A percentile compares a stretch with the other conserved stretches of the same genome.
Evolutionary conservation across 164 flowering plant genomes (phyloP).

Genomic region (Vitis amurensis): DNA sequence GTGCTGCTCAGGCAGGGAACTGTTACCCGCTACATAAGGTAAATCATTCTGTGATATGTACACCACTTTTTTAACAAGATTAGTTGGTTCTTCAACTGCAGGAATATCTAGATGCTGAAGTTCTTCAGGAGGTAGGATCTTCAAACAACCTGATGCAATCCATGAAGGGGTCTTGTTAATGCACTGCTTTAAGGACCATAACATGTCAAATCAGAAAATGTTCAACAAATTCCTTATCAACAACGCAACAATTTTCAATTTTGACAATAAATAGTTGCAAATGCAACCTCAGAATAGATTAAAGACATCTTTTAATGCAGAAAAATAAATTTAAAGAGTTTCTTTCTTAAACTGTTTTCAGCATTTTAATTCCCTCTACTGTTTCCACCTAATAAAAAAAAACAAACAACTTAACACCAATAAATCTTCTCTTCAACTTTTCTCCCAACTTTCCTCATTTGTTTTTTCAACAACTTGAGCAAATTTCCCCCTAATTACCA

Average conservation of each 20-base stretch:
- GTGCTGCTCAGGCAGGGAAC: slow-evolving; percentile 25
- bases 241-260: neutral
- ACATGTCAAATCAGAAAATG: neutral
- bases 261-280: neutral
- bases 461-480: too few relatives aligned
- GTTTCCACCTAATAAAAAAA: too few relatives aligned
- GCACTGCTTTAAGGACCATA: neutral
- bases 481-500: too few relatives aligned
- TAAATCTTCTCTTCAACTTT: too few relatives aligned
- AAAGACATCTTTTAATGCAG: too few relatives aligned
- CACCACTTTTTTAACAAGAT: slow-evolving; percentile 48
- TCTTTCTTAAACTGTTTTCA: too few relatives aligned
- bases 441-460: too few relatives aligned
- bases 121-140: slow-evolving; percentile 70
- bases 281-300: too few relatives aligned
- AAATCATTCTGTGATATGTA: slow-evolving; percentile 50
- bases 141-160: slow-evolving; percentile 72
- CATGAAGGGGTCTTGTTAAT: slow-evolving; percentile 9
- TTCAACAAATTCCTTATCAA: neutral
- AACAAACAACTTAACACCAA: too few relatives aligned
- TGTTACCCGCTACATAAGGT: slow-evolving; percentile 27
- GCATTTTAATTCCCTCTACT: too few relatives aligned
- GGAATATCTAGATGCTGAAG: slow-evolving; percentile 72
- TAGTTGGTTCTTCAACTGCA: slow-evolving; percentile 18
- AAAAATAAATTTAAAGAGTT: too few relatives aligned